Conservation (phyloP, 148 eudicot genomes). For the Talinum fruticosum region DNA sequence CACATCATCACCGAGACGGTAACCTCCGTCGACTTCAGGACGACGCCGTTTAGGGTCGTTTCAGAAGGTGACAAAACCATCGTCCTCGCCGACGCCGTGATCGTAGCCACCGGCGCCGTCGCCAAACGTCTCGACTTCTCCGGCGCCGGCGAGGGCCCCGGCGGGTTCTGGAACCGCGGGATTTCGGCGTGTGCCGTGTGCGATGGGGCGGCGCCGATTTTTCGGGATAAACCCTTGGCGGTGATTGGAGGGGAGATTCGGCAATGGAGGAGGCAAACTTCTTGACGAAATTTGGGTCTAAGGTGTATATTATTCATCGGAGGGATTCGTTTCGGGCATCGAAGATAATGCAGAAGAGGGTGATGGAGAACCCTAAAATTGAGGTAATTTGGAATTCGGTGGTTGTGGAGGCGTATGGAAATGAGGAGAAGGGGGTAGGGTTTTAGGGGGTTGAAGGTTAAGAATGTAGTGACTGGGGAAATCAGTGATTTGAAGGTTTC, state of each 20-base stretch:
- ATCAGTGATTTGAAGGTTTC: conserved; percentile 55
- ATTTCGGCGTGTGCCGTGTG: conserved; percentile 51
- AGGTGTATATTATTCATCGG: conserved; percentile 73
- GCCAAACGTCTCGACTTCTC: conserved; percentile 56
- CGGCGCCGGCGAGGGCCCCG: conserved; percentile 39
- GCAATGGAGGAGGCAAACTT: conserved; percentile 51
- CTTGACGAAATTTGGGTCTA: conserved; percentile 49
- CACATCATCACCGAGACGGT: conserved; percentile 66
- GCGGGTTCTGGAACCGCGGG: conserved; percentile 61
- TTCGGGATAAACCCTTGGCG: conserved; percentile 37
- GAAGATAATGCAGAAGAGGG: conserved; percentile 78
- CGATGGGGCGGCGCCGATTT: conserved; percentile 47
- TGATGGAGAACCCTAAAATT: conserved; percentile 62
- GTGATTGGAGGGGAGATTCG: conserved; percentile 52
- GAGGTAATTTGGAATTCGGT: conserved; percentile 77
- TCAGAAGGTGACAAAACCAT: conserved; percentile 32
- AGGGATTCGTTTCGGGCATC: conserved; percentile 76
- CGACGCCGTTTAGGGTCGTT: conserved; percentile 46
- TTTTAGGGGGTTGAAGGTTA: conserved; percentile 73
- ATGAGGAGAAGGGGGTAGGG: conserved; percentile 26
- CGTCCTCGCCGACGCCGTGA: conserved; percentile 69
- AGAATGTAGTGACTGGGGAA: conserved; percentile 58
- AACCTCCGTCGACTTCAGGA: conserved; percentile 44
- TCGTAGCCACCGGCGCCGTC: conserved; percentile 81
- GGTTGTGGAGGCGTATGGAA: conserved; percentile 65